phyloP scores from a whole-genome alignment of 139 green algal species.

The Volvox africanus region DNA sequence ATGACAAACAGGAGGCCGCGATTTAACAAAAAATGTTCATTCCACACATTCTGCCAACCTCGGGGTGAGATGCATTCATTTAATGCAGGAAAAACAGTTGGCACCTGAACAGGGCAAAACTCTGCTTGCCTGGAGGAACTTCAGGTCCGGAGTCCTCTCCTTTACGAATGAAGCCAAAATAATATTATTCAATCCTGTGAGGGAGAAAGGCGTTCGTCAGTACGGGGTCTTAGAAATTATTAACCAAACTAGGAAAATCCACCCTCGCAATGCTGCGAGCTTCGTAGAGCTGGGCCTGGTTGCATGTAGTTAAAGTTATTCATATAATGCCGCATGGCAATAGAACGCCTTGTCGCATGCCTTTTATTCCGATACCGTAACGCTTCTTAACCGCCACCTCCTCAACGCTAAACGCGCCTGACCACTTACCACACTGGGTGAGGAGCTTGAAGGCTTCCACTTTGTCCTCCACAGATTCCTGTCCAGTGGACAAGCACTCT shows the following conservation, averaged over 20 bases:
- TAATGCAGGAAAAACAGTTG: not conserved
- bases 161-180: conserved; percentile 23
- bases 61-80: too few relatives aligned
- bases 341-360: too few relatives aligned
- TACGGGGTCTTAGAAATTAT: not conserved
- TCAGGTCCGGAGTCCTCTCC: not conserved
- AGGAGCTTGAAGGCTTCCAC: not conserved
- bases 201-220: not conserved
- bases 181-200: conserved; percentile 26
- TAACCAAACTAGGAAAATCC: not conserved
- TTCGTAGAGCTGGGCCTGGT: too few relatives aligned
- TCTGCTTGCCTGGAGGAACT: conserved; percentile 27
- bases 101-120: not conserved
- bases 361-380: not conserved
- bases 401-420: too few relatives aligned
- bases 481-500: not conserved
- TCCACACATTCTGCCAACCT: too few relatives aligned
- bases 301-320: too few relatives aligned
- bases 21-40: too few relatives aligned
- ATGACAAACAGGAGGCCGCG: too few relatives aligned
- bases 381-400: not conserved
- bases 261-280: too few relatives aligned
- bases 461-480: not conserved
- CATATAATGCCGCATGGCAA: too few relatives aligned
- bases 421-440: not conserved